These are phyloP conservation scores for Fusarium sarcochroum DNA, from an alignment of 2,329 filamentous ascomycete genomes.

Conservation along the genomic window DNA sequence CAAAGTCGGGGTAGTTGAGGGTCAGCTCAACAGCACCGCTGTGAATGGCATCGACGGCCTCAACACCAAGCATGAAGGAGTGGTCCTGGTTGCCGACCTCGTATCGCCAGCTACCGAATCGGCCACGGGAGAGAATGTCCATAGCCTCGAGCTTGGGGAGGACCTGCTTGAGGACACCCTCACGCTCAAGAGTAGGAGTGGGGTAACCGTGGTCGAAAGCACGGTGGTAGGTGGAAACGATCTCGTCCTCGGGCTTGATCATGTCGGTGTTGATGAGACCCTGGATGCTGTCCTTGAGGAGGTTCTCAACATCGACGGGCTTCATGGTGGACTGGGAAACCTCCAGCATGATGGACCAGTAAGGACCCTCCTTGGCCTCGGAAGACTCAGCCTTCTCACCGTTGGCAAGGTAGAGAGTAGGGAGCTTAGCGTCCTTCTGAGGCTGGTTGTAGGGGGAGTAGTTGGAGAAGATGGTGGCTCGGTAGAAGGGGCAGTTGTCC, in stretches of 20 bases:
- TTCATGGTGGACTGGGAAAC: constrained; percentile 97
- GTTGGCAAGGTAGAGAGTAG: constrained; percentile 87
- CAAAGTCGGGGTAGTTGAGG: constrained; percentile 96
- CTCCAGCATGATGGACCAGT: constrained; percentile 99
- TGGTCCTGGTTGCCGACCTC: constrained; percentile 98
- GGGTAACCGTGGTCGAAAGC: constrained; percentile 99
- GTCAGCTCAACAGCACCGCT: constrained; percentile 92
- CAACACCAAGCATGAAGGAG: constrained; percentile 96
- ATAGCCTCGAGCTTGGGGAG: constrained; percentile 92
- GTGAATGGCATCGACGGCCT: constrained; percentile 91
- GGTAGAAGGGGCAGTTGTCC: constrained; percentile 98
- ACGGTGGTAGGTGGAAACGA: constrained; percentile 98
- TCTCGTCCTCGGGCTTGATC: constrained; percentile 91
- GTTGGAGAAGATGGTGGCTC: constrained; percentile 99
- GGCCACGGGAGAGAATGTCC: constrained; percentile 95
- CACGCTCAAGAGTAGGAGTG: constrained; percentile 93
- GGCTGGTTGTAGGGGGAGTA: constrained; percentile 99
- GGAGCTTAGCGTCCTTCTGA: constrained; percentile 82
- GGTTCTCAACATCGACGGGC: constrained; percentile 87
- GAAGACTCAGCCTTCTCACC: constrained; percentile 83
- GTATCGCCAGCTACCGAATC: constrained; percentile 98
- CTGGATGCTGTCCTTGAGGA: constrained; percentile 93
- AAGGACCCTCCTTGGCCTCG: constrained; percentile 87
- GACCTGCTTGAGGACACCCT: constrained; percentile 92
- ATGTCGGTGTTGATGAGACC: constrained; percentile 98